Evolutionary conservation across 1,139 yeast species (phyloP).

Genomic region (Debaryomyces sp.): DNA sequence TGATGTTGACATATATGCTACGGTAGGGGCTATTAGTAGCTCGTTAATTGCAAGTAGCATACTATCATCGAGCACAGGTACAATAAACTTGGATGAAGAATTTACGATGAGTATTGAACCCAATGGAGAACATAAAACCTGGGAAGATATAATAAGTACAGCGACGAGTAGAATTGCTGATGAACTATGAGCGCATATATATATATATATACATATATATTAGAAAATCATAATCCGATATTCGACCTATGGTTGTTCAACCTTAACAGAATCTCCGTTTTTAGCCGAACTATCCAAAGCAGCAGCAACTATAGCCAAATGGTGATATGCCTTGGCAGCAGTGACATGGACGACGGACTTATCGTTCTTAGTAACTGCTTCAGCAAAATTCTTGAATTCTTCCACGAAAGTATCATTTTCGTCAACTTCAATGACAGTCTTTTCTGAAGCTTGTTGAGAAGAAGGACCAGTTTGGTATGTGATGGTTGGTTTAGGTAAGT

Average conservation of each 20-base stretch:
- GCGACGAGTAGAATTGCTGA: slow-evolving; percentile 8
- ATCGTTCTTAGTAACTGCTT: slow-evolving; percentile 67
- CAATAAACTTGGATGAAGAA: slow-evolving; percentile 13
- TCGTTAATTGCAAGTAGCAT: slow-evolving; percentile 5
- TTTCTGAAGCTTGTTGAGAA: slow-evolving; percentile 44
- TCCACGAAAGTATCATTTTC: slow-evolving; percentile 54
- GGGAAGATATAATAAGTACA: slow-evolving; percentile 12
- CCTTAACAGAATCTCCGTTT: slow-evolving; percentile 60
- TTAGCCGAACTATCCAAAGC: slow-evolving; percentile 69
- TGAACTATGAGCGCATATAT: slow-evolving; percentile 7
- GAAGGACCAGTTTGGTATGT: slow-evolving; percentile 51
- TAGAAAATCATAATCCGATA: background rate
- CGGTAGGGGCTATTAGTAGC: slow-evolving; percentile 8
- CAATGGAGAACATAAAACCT: slow-evolving; percentile 11
- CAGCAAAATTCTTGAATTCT: slow-evolving; percentile 76
- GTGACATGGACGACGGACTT: slow-evolving; percentile 58
- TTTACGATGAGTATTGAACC: slow-evolving; percentile 14
- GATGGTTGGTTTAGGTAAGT: slow-evolving; percentile 47
- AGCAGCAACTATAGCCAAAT: slow-evolving; percentile 86
- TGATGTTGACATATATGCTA: background rate
- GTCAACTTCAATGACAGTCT: slow-evolving; percentile 54
- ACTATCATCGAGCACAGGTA: slow-evolving; percentile 1
- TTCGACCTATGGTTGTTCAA: slow-evolving; percentile 30
- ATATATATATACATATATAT: background rate
- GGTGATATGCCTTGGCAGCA: slow-evolving; percentile 85